Base-by-base conservation (phyloP, 805 yeast species). In the Yamadazyma scolyti region DNA sequence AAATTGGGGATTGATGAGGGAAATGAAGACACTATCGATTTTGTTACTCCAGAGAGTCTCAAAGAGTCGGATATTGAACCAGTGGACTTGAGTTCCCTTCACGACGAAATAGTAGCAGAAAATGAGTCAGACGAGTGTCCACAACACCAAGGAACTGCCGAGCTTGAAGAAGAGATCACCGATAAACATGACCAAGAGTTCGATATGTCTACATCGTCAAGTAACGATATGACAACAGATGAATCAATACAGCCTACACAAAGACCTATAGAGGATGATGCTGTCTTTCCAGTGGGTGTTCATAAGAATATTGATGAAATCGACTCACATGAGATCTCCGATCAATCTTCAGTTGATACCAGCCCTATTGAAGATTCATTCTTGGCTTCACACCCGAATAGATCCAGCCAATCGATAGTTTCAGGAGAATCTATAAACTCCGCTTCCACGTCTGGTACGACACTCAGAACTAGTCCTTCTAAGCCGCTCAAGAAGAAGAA, bases 401-500 rank as follows among this genome's bases (percentile, higher is more conserved):
- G 3, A 9, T 26, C 35, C 8, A 30, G 20, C 11, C 29, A 26
- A 14, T 28, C 36, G 10, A 18, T 23, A 18, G 25, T 23, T 3
- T 37, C 44, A 2, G 31, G 10, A 16, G 30, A 29, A 16, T 27
- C 39, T 9, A 32, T 28, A 24, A 25, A 29, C 17, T 34, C 46
- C 3, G 16, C 28, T 12, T 27, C 27, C n/a, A 36, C 44, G 2
- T 14, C 26, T 10, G 23, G 9, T 10, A 35, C 44, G 1, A 29
- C 26, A 5, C 13, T 20, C 9, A 29, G 26, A 20, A 24, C 50
- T 44, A 43, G 47, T 39, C 39, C 40, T 11, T 25, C 31, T 8
- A 38, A 33, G 16, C 28, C 28, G 25, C 43, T 56, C 28, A 46
- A 52, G 31, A 58, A 57, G 47, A 65, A 61, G 47, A 61, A 61